Evolutionary conservation across 2,329 filamentous ascomycete genomes (phyloP).

Genomic region (Zasmidium angulare): DNA sequence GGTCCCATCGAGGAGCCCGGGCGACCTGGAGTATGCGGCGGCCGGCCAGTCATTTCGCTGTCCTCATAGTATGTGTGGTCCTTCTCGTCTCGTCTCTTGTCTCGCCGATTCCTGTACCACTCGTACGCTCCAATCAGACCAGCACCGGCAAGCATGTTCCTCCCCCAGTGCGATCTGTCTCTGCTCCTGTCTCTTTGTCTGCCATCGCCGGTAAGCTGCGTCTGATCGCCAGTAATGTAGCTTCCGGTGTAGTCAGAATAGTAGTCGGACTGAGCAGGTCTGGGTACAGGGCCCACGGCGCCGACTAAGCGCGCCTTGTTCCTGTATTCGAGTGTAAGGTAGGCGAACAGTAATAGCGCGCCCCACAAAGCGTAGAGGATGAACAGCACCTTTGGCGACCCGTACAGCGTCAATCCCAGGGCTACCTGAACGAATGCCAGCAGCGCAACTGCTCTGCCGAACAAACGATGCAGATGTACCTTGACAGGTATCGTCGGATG

Average conservation of each 20-base stretch:
- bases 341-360: slow-evolving; percentile 68
- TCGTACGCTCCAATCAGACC: slow-evolving; percentile 60
- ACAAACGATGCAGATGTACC: slow-evolving; percentile 75
- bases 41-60: slow-evolving; percentile 5
- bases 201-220: slow-evolving; percentile 52
- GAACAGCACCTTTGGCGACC: slow-evolving; percentile 81
- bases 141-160: slow-evolving; percentile 53
- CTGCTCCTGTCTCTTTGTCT: slow-evolving; percentile 23
- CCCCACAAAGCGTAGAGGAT: slow-evolving; percentile 82
- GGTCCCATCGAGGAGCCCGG: slow-evolving; percentile 16
- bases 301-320: slow-evolving; percentile 50
- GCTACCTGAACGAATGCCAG: slow-evolving; percentile 85
- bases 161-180: slow-evolving; percentile 35
- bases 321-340: slow-evolving; percentile 71
- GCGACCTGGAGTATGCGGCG: slow-evolving; percentile 18
- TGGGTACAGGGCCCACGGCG: slow-evolving; percentile 17
- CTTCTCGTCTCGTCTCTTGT: slow-evolving; percentile 30
- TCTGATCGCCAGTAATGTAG: slow-evolving; percentile 52
- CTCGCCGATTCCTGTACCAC: slow-evolving; percentile 50
- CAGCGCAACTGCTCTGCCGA: slow-evolving; percentile 73
- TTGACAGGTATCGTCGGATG: slow-evolving; percentile 56
- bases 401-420: slow-evolving; percentile 86
- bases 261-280: slow-evolving; percentile 24
- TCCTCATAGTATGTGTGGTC: slow-evolving; percentile 10
- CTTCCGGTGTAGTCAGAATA: slow-evolving; percentile 30